phyloP scores from a whole-genome alignment of 805 yeast species.

The Candida tallmaniae region DNA sequence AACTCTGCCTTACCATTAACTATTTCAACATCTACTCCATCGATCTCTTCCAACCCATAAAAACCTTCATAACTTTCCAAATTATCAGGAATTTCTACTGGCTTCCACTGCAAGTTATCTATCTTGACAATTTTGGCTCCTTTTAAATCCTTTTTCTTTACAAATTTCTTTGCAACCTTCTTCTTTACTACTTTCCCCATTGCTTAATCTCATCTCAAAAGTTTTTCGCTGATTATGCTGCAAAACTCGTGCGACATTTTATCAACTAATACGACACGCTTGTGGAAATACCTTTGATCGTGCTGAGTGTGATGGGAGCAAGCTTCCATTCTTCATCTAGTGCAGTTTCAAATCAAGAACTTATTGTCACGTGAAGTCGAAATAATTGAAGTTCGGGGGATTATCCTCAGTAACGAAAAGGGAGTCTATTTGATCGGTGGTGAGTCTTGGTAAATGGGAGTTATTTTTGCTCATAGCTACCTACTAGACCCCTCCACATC shows the following conservation, averaged over 20 bases:
- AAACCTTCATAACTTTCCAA: constrained; percentile 86
- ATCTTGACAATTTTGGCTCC: constrained; percentile 43
- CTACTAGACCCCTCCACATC: background rate
- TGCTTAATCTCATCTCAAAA: constrained; percentile 6
- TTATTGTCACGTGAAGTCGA: no score
- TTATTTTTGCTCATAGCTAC: constrained; percentile 50
- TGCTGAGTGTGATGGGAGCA: no score
- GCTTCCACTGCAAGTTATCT: constrained; percentile 65
- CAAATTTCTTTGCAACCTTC: background rate
- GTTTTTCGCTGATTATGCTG: constrained; percentile 2
- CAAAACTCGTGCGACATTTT: background rate
- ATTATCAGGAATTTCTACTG: constrained; percentile 78
- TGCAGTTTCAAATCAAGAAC: no score
- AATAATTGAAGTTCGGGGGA: no score
- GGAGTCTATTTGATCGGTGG: background rate
- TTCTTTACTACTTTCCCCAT: constrained; percentile 7
- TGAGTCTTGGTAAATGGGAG: constrained; percentile 50
- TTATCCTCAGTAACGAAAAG: no score
- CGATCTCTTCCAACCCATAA: constrained; percentile 89
- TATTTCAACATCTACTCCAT: constrained; percentile 81
- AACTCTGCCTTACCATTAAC: constrained; percentile 66
- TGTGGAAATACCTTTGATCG: background rate
- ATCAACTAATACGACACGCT: background rate
- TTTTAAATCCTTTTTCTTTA: background rate
- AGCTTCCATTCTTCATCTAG: no score